These are phyloP conservation scores for Entomortierella lignicola DNA, from an alignment of 192 early-diverging fungal species.

Conservation along the genomic window DNA sequence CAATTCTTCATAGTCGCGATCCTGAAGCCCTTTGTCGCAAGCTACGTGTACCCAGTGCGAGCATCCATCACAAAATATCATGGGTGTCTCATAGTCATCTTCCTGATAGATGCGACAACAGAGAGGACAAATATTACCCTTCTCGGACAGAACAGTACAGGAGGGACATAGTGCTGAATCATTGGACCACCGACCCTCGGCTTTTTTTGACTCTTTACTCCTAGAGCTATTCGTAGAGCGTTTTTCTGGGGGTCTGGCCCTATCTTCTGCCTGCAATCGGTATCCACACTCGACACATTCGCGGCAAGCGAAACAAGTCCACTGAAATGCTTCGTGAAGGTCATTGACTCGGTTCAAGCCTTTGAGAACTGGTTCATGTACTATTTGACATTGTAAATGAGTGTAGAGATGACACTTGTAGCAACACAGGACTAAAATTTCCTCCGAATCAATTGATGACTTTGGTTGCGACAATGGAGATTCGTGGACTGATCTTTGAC, in stretches of 20 bases:
- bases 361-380: conserved; percentile 26
- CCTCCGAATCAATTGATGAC: not conserved
- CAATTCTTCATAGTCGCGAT: conserved; percentile 66
- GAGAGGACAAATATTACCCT: conserved; percentile 66
- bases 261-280: not conserved
- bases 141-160: conserved; percentile 61
- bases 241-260: not conserved
- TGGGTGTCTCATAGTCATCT: conserved; percentile 61
- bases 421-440: conserved; percentile 23
- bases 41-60: conserved; percentile 67
- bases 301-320: conserved; percentile 39
- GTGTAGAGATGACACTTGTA: conserved; percentile 10
- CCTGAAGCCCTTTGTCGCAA: conserved; percentile 63
- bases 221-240: not conserved
- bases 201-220: not conserved
- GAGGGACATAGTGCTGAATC: conserved; percentile 62
- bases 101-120: conserved; percentile 65
- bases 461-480: conserved; percentile 1
- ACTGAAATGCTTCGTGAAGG: not conserved
- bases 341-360: not conserved
- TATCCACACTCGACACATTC: conserved; percentile 49
- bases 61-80: conserved; percentile 75
- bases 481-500: conserved; percentile 15
- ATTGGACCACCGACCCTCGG: conserved; percentile 55
- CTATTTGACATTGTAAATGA: conserved; percentile 40